phyloP scores from a whole-genome alignment of 768 basidiomycete genomes.

The Melanogaster broomeanus region DNA sequence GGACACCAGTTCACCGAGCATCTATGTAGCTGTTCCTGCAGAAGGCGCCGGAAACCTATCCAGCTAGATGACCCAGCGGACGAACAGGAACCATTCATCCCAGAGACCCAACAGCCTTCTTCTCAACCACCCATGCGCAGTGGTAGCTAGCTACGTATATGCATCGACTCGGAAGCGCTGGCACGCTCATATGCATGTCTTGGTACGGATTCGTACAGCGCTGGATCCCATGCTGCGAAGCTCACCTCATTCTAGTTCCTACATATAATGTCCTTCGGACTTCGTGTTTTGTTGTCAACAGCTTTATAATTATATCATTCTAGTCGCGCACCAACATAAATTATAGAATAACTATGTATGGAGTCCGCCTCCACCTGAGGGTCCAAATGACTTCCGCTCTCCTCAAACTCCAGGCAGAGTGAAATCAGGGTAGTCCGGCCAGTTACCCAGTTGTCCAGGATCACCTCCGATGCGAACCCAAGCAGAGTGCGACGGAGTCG shows the following conservation, averaged over 20 bases:
- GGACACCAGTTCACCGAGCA: slow-evolving; percentile 26
- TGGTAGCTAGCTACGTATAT: not conserved
- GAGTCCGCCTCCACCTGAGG: too few relatives aligned
- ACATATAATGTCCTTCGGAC: not conserved
- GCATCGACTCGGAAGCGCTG: not conserved
- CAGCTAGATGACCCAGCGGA: slow-evolving; percentile 7
- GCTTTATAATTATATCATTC: not conserved
- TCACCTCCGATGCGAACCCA: slow-evolving; percentile 84
- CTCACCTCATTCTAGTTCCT: not conserved
- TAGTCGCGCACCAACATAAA: not conserved
- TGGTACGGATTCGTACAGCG: not conserved
- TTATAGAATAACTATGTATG: not conserved
- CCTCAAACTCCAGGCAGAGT: slow-evolving; percentile 58
- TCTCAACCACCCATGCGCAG: slow-evolving; percentile 27
- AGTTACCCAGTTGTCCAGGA: slow-evolving; percentile 66
- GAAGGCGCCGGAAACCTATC: not conserved
- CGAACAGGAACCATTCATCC: slow-evolving; percentile 23
- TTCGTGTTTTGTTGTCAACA: not conserved
- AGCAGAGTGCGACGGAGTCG: slow-evolving; percentile 71
- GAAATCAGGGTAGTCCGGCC: slow-evolving; percentile 73
- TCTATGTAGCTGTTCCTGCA: slow-evolving; percentile 24
- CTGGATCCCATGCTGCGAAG: not conserved
- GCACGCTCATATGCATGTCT: not conserved
- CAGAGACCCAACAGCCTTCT: slow-evolving; percentile 18
- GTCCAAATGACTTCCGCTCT: not conserved